Evolutionary conservation across 176 grass and related monocot species (phyloP).

Genomic region (Oryza meridionalis): DNA sequence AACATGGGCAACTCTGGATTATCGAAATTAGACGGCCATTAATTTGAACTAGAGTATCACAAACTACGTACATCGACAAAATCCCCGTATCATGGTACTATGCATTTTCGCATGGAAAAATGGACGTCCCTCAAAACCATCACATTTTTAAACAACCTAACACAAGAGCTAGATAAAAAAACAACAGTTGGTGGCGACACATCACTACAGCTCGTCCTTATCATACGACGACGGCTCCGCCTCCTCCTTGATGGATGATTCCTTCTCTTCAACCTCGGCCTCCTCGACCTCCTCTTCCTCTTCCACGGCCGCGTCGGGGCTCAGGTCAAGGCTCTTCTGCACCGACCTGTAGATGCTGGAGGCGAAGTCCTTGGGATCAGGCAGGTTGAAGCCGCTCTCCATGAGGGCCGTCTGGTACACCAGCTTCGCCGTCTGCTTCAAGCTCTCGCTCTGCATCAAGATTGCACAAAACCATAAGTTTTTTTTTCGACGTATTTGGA

Average conservation of each 20-base stretch:
- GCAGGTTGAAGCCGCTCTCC: slow-evolving; percentile 89
- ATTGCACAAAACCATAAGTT: not conserved
- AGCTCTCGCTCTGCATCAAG: slow-evolving; percentile 43
- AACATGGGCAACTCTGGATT: not conserved
- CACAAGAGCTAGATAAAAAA: not conserved
- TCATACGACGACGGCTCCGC: slow-evolving; percentile 38
- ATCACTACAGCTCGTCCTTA: slow-evolving; percentile 86
- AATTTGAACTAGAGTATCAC: slow-evolving; percentile 28
- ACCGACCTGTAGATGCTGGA: slow-evolving; percentile 95
- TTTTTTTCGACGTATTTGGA: not conserved
- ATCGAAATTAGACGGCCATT: not conserved
- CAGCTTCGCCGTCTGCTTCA: slow-evolving; percentile 80
- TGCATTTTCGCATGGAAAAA: slow-evolving; percentile 37
- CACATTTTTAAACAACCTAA: slow-evolving; percentile 39
- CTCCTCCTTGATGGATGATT: slow-evolving; percentile 32
- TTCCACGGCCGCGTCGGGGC: slow-evolving; percentile 56
- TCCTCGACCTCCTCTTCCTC: slow-evolving; percentile 86
- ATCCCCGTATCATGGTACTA: slow-evolving; percentile 27
- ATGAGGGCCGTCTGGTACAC: slow-evolving; percentile 93
- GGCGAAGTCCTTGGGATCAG: slow-evolving; percentile 82
- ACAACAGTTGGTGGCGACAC: not conserved
- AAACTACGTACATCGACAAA: slow-evolving; percentile 41
- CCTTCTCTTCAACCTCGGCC: slow-evolving; percentile 69
- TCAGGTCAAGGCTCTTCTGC: slow-evolving; percentile 93
- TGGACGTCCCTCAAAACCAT: slow-evolving; percentile 40